Base-by-base conservation (phyloP, 2,329 filamentous ascomycete genomes). In the Aspergillus vadensis region DNA sequence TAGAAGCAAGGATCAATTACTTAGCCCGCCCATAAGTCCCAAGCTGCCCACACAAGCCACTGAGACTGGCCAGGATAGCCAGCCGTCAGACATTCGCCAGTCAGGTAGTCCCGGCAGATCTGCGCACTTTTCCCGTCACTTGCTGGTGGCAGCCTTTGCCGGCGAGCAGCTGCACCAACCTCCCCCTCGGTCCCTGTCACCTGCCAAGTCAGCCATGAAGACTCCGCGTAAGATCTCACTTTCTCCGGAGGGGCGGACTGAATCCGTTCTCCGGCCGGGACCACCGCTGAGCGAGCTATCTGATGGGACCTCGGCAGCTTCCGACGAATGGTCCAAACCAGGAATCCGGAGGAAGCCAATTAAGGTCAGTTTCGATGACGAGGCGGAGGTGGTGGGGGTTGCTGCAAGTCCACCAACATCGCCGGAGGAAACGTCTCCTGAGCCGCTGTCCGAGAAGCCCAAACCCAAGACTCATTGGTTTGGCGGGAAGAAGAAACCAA, bases 321-420 rank as follows among this genome's bases (percentile, higher is more conserved):
- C 80, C 3, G 78, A 80, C 43, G 80, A 82, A 49, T 77, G 78
- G 9, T 67, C 63, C 23, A 74, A 72, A 38, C 43, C 73, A 15
- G 72, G 67, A 19, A 77, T 77, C 61, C 84, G 81, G 64, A 87
- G 83, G 73, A 85, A 83, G 69, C 74, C 74, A 30, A 80, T 80
- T 3, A 80, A 85, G 56, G 86, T 88, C 55, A 97, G 92, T 76
- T 97, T 88, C 65, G 85, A 87, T 59, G 85, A 86, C 47, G 81
- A 82, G 50, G 76, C 82, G 4, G 78, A 82, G 57, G 69, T 83
- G 25, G 77, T 84, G 27, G 81, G 80, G 19, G 71, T 79, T 17
- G 74, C 76, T 27, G 74, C 76, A 8, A 79, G 76, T 36, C 74
- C 77, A 52, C 74, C 76, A 30, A 76, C 75, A 6, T 78, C 76